phyloP scores from a whole-genome alignment of 23 red algal species.

The Gracilaria gracilis region DNA sequence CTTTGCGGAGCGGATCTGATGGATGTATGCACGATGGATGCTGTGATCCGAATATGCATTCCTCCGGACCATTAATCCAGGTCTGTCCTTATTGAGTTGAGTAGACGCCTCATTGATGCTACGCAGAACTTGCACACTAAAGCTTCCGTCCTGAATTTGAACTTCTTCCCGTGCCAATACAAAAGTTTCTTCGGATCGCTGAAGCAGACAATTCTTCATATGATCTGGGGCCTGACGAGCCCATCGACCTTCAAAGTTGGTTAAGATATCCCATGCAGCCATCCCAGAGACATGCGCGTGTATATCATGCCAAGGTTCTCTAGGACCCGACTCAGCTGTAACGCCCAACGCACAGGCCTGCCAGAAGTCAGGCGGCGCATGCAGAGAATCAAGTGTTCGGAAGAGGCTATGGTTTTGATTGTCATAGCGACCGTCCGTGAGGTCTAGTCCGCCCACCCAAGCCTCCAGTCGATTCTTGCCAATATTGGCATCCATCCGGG shows the following conservation, averaged over 20 bases:
- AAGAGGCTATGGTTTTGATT: constrained; percentile 77
- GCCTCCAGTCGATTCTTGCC: constrained; percentile 76
- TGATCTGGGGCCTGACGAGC: constrained; percentile 57
- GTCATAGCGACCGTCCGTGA: constrained; percentile 86
- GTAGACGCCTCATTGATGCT: constrained; percentile 76
- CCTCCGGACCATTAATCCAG: constrained; percentile 65
- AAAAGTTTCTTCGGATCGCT: constrained; percentile 38
- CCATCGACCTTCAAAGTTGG: constrained; percentile 86
- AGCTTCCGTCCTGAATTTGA: constrained; percentile 58
- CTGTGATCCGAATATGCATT: constrained; percentile 61
- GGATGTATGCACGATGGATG: constrained; percentile 84
- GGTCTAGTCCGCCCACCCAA: constrained; percentile 80
- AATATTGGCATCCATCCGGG: constrained; percentile 31
- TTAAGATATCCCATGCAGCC: constrained; percentile 80
- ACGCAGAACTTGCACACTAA: constrained; percentile 72
- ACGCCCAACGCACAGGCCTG: constrained; percentile 60
- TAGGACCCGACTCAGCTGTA: constrained; percentile 58
- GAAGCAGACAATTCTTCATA: constrained; percentile 41
- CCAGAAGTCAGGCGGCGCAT: constrained; percentile 76
- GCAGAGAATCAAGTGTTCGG: constrained; percentile 57
- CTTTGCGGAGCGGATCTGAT: constrained; percentile 78
- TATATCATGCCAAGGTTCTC: constrained; percentile 87
- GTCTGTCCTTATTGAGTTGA: constrained; percentile 31
- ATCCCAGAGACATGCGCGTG: constrained; percentile 52
- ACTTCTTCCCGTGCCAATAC: constrained; percentile 64